Evolutionary conservation across 129 eudicot species (phyloP).

Genomic region (Mikania micrantha): DNA sequence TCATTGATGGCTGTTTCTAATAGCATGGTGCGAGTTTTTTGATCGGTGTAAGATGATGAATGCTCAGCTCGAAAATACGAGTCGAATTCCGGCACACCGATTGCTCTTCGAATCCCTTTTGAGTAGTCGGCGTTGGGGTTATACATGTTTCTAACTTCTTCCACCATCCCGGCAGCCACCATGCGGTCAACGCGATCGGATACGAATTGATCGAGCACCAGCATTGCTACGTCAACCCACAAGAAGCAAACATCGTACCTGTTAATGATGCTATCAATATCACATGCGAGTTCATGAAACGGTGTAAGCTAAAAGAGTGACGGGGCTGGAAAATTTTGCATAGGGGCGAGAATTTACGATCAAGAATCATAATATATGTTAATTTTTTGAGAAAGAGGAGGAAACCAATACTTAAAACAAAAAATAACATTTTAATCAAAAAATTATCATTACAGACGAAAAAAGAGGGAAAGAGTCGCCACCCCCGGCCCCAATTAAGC

Average conservation of each 20-base stretch:
- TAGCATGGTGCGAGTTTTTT: constrained; percentile 22
- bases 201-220: constrained; percentile 38
- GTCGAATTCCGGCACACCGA: constrained; percentile 79
- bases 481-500: too few species aligned
- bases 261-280: not conserved
- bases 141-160: constrained; percentile 46
- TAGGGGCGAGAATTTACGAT: too few species aligned
- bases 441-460: too few species aligned
- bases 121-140: constrained; percentile 55
- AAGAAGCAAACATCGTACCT: constrained; percentile 72
- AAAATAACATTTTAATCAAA: too few species aligned
- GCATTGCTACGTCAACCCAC: constrained; percentile 78
- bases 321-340: too few species aligned
- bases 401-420: too few species aligned
- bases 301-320: too few species aligned
- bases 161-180: constrained; percentile 72
- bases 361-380: too few species aligned
- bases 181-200: constrained; percentile 73
- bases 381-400: too few species aligned
- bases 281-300: too few species aligned
- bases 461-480: too few species aligned
- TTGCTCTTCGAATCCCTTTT: constrained; percentile 63
- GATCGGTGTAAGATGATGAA: constrained; percentile 9
- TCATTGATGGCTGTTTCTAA: constrained; percentile 48
- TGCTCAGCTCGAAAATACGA: constrained; percentile 43